A percentile compares a stretch with the other conserved stretches of the same genome.
Evolutionary conservation across 2,329 filamentous ascomycete species (phyloP).

Genomic region (Hymenoscyphus infarciens): DNA sequence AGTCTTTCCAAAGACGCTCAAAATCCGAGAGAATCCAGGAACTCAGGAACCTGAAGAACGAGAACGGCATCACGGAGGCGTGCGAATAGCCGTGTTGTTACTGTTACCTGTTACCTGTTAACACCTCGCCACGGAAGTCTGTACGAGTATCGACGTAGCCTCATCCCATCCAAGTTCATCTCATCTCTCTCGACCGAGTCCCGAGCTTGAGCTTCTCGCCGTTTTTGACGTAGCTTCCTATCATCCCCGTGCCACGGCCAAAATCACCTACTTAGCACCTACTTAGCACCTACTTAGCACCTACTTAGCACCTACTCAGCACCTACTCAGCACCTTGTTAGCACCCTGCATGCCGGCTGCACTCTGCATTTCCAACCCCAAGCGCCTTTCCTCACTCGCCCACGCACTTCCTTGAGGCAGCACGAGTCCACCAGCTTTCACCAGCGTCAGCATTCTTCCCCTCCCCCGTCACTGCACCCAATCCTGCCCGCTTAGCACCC

Average conservation of each 20-base stretch:
- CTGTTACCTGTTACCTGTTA: neutral
- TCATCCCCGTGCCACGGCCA: neutral
- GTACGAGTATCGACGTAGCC: constrained; percentile 2
- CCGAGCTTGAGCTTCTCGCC: neutral
- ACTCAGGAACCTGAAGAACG: neutral
- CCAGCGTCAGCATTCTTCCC: constrained; percentile 7
- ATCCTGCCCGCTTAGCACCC: constrained; percentile 27
- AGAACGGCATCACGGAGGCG: neutral
- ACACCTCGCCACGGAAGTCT: neutral
- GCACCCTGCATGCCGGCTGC: constrained; percentile 15
- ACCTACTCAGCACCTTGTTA: constrained; percentile 8
- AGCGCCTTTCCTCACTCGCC: constrained; percentile 13
- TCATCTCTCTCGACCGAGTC: neutral
- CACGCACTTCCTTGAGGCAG: constrained; percentile 7
- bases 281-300: constrained; percentile 12
- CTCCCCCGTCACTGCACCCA: neutral
- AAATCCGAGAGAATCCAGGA: neutral
- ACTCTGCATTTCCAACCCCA: constrained; percentile 14
- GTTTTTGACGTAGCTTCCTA: neutral
- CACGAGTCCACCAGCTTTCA: neutral
- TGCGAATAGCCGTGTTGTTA: neutral
- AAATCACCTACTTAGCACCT: neutral
- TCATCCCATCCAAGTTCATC: neutral
- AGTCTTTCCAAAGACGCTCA: neutral
- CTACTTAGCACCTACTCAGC: constrained; percentile 13